phyloP scores from a whole-genome alignment of 805 yeast genomes.

The Metschnikowia baotianmanensis region DNA sequence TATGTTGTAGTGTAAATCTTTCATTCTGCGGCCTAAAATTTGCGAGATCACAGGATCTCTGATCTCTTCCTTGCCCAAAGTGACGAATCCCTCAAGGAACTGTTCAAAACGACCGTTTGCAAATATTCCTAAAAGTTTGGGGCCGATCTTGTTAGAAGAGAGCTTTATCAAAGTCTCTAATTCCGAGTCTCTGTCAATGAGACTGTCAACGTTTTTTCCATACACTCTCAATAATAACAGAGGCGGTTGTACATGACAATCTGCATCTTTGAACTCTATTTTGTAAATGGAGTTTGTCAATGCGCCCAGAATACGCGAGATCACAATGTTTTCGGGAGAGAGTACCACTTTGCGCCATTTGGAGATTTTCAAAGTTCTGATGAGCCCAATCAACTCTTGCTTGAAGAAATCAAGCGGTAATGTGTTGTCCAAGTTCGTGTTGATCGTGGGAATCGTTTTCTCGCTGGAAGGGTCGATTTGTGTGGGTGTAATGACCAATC shows the following conservation, averaged over 20 bases:
- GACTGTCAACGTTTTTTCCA: conserved; percentile 81
- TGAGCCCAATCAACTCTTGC: conserved; percentile 67
- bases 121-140: conserved; percentile 84
- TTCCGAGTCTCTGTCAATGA: conserved; percentile 85
- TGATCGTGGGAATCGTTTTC: conserved; percentile 47
- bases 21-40: conserved; percentile 94
- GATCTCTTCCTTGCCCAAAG: conserved; percentile 71
- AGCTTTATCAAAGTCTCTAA: conserved; percentile 69
- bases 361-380: conserved; percentile 62
- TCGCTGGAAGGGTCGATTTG: conserved; percentile 28
- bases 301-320: conserved; percentile 84
- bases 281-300: conserved; percentile 87
- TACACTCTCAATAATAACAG: conserved; percentile 74
- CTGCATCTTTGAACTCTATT: conserved; percentile 50
- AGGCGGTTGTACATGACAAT: conserved; percentile 44
- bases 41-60: conserved; percentile 73
- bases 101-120: conserved; percentile 93
- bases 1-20: conserved; percentile 84
- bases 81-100: conserved; percentile 76
- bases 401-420: conserved; percentile 83
- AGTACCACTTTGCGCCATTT: conserved; percentile 71
- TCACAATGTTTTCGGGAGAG: conserved; percentile 40
- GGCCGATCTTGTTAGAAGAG: conserved; percentile 80
- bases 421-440: conserved; percentile 65
- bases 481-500: conserved; percentile 28